A percentile compares a stretch with the other conserved stretches of the same genome.
Evolutionary conservation across 1,139 yeast genomes (phyloP).

Genomic region (Debaryomyces fabryi): DNA sequence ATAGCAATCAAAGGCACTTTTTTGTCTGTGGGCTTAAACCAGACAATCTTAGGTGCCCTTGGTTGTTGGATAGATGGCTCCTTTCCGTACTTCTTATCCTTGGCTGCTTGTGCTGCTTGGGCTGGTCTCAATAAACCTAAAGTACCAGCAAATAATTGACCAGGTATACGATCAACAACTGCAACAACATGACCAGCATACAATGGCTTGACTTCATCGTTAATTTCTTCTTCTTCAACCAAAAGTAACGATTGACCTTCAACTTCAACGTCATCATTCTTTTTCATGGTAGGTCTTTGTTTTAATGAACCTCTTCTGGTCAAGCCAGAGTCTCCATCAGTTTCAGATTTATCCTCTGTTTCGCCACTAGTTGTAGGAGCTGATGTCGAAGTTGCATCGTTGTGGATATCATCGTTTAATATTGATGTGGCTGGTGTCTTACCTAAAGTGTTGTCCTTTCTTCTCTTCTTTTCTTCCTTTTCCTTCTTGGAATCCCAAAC

Average conservation of each 20-base stretch:
- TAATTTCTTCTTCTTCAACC: constrained; percentile 94
- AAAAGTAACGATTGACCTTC: constrained; percentile 92
- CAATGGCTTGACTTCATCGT: constrained; percentile 88
- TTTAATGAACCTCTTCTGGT: constrained; percentile 89
- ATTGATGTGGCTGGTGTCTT: constrained; percentile 39
- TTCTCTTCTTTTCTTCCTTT: constrained; percentile 94
- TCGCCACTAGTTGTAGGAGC: constrained; percentile 24
- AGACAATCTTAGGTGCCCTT: constrained; percentile 87
- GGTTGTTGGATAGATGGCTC: constrained; percentile 52
- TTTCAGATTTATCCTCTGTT: constrained; percentile 20
- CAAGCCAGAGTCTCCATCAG: constrained; percentile 39
- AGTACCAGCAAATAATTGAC: constrained; percentile 93
- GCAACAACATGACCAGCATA: constrained; percentile 99
- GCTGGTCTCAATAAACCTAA: constrained; percentile 93
- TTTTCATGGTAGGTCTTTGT: constrained; percentile 97
- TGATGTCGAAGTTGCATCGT: constrained; percentile 64
- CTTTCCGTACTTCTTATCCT: constrained; percentile 61
- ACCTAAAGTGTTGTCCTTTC: constrained; percentile 65
- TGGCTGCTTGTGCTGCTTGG: constrained; percentile 87
- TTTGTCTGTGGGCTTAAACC: constrained; percentile 98
- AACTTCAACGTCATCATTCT: constrained; percentile 96
- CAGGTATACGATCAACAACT: constrained; percentile 95
- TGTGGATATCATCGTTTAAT: constrained; percentile 64
- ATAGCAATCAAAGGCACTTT: constrained; percentile 97
- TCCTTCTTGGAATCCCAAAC: constrained; percentile 97